Percentiles rank a stretch among this genome's conserved stretches.
Evolutionary conservation across 306 rosid genomes (phyloP).

Genomic region (Myrica gale): DNA sequence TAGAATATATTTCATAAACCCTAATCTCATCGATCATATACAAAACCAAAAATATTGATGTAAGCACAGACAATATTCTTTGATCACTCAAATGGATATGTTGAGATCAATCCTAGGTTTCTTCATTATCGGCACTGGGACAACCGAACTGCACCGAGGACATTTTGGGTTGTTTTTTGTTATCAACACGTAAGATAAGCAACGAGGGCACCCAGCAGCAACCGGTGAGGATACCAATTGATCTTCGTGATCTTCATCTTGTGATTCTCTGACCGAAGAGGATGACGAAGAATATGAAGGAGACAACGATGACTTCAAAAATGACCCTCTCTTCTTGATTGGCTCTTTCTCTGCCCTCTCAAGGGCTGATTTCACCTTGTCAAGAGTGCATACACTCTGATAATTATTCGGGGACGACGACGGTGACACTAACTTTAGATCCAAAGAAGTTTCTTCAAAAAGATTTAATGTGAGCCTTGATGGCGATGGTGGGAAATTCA

Average conservation of each 20-base stretch:
- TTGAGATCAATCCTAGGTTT: slow-evolving; percentile 93
- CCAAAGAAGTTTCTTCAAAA: slow-evolving; percentile 67
- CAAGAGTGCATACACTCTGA: slow-evolving; percentile 87
- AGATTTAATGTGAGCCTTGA: slow-evolving; percentile 56
- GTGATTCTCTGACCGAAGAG: slow-evolving; percentile 57
- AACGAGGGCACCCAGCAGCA: slow-evolving; percentile 95
- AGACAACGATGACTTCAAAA: slow-evolving; percentile 53
- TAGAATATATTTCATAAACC: slow-evolving; percentile 34
- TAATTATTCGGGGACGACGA: slow-evolving; percentile 51
- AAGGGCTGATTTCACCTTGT: slow-evolving; percentile 87
- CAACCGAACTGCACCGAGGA: slow-evolving; percentile 77
- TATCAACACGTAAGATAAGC: slow-evolving; percentile 80
- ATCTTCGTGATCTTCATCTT: slow-evolving; percentile 63
- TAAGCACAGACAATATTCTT: slow-evolving; percentile 15
- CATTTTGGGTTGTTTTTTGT: slow-evolving; percentile 86
- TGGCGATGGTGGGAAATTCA: slow-evolving; percentile 65
- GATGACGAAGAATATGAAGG: slow-evolving; percentile 66
- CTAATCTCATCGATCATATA: slow-evolving; percentile 55
- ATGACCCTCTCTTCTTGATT: slow-evolving; percentile 45
- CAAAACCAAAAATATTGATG: slow-evolving; percentile 36
- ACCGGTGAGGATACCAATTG: slow-evolving; percentile 53
- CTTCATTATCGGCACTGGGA: slow-evolving; percentile 63
- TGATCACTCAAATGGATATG: slow-evolving; percentile 51
- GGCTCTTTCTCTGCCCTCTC: slow-evolving; percentile 96
- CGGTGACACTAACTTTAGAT: slow-evolving; percentile 59